These are phyloP conservation scores for Candida neerlandica DNA, from an alignment of 1,139 yeast species.

Conservation along the genomic window DNA sequence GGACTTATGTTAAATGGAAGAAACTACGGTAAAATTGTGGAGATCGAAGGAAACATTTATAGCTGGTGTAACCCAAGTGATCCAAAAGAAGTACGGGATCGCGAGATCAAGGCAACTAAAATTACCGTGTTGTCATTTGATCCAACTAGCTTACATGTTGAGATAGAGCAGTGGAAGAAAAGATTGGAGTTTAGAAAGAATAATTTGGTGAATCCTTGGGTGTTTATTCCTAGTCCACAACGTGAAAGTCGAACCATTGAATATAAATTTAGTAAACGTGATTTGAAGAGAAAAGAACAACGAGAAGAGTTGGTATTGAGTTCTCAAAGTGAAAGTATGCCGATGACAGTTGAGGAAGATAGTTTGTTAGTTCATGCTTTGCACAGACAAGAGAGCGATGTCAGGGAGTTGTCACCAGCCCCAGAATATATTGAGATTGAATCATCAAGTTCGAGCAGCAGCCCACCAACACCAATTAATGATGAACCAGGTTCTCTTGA, in stretches of 20 bases:
- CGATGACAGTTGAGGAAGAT: slow-evolving; percentile 4
- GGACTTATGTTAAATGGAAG: slow-evolving; percentile 15
- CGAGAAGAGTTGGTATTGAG: slow-evolving; percentile 2
- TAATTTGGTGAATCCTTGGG: slow-evolving; percentile 27
- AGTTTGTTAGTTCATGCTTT: slow-evolving; percentile 3
- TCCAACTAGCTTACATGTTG: slow-evolving; percentile 22
- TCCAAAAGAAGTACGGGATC: not conserved
- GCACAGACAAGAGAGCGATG: not conserved
- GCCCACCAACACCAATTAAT: not conserved
- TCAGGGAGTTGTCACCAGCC: not conserved
- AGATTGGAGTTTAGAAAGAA: slow-evolving; percentile 26
- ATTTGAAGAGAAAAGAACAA: slow-evolving; percentile 5
- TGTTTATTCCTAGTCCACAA: slow-evolving; percentile 18
- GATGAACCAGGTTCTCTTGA: slow-evolving; percentile 11
- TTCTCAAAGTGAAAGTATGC: not conserved
- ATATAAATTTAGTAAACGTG: slow-evolving; percentile 7
- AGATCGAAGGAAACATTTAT: slow-evolving; percentile 14
- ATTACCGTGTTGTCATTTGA: slow-evolving; percentile 2
- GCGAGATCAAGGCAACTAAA: not conserved
- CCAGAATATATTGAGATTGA: not conserved
- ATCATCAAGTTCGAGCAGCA: not conserved
- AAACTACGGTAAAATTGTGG: slow-evolving; percentile 21
- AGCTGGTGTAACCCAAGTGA: not conserved
- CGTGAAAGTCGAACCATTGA: not conserved
- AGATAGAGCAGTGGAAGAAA: slow-evolving; percentile 36